phyloP scores from a whole-genome alignment of 1,284 basidiomycete genomes.

The Malassezia pachydermatis region DNA sequence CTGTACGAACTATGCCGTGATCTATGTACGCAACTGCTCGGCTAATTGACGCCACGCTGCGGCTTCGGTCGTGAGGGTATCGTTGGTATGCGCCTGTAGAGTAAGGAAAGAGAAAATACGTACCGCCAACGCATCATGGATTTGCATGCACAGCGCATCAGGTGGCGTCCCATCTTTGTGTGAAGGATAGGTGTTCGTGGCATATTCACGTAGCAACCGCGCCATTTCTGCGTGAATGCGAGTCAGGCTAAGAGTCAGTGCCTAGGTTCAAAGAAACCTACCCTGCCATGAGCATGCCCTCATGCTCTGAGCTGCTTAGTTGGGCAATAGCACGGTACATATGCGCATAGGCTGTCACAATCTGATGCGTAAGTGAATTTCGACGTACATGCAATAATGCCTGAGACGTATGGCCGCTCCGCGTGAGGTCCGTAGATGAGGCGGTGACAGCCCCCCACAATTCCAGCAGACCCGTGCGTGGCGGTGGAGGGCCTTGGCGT shows the following conservation, averaged over 20 bases:
- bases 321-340: neutral
- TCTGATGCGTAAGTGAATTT: neutral
- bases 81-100: neutral
- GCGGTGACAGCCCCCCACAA: constrained; percentile 7
- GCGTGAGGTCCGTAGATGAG: constrained; percentile 6
- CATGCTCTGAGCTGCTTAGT: neutral
- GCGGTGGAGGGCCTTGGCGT: neutral
- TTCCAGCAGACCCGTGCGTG: neutral
- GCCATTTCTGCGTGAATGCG: constrained; percentile 13
- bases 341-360: constrained; percentile 1
- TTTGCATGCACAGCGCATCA: neutral
- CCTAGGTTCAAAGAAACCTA: neutral
- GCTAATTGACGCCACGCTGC: constrained; percentile 6
- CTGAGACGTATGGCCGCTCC: neutral
- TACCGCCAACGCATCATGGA: neutral
- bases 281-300: constrained; percentile 2
- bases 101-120: neutral
- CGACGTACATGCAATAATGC: neutral
- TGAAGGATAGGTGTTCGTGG: neutral
- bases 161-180: neutral
- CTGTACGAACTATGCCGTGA: constrained; percentile 5
- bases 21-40: neutral
- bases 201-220: constrained; percentile 15
- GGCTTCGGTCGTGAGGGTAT: constrained; percentile 10
- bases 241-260: neutral